A percentile compares a stretch with the other conserved stretches of the same genome.
phyloP scores from a whole-genome alignment of 2,329 filamentous ascomycete species.

The Clonostachys solani region DNA sequence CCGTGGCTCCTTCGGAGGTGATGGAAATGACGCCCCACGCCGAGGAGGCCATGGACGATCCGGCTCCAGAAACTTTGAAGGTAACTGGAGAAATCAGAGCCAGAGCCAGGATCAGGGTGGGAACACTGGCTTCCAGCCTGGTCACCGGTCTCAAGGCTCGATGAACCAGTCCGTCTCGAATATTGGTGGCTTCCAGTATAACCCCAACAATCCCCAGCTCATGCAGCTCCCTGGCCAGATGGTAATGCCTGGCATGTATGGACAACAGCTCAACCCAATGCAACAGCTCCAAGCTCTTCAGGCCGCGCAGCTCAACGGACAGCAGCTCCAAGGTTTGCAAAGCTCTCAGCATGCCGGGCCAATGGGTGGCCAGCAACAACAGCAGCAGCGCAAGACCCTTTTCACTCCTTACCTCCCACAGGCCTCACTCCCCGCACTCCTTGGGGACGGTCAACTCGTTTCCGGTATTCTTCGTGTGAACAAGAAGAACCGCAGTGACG shows the following conservation, averaged over 20 bases:
- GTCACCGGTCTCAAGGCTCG: slow-evolving; percentile 81
- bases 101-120: slow-evolving; percentile 62
- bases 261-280: slow-evolving; percentile 82
- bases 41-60: slow-evolving; percentile 78
- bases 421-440: slow-evolving; percentile 83
- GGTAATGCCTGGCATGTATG: slow-evolving; percentile 81
- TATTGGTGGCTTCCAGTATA: slow-evolving; percentile 84
- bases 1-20: slow-evolving; percentile 52
- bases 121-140: slow-evolving; percentile 79
- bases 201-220: slow-evolving; percentile 75
- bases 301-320: slow-evolving; percentile 77
- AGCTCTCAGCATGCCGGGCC: slow-evolving; percentile 70
- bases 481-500: slow-evolving; percentile 99
- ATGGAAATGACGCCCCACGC: slow-evolving; percentile 67
- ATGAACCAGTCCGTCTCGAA: slow-evolving; percentile 81
- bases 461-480: slow-evolving; percentile 96
- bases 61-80: slow-evolving; percentile 90
- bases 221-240: slow-evolving; percentile 85
- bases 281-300: slow-evolving; percentile 94
- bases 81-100: slow-evolving; percentile 89
- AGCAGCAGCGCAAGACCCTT: slow-evolving; percentile 94
- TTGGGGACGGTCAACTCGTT: slow-evolving; percentile 89
- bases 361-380: slow-evolving; percentile 63
- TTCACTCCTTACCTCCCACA: slow-evolving; percentile 98
- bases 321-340: slow-evolving; percentile 65